Evolutionary conservation across 768 basidiomycete species (phyloP).

Genomic region (Phanerodontia chrysosporium): DNA sequence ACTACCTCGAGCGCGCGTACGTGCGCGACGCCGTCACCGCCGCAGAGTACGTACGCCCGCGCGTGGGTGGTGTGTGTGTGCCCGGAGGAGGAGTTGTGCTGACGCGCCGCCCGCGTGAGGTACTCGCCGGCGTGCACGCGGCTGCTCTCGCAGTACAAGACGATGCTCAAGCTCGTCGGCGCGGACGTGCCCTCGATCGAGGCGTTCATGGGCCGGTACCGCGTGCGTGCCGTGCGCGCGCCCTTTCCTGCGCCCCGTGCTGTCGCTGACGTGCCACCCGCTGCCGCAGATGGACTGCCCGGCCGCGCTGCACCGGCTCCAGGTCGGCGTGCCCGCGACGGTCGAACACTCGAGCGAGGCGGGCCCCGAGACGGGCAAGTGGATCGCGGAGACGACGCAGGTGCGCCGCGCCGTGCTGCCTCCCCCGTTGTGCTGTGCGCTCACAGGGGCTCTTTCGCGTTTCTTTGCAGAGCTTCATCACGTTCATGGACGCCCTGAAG

Average conservation of each 20-base stretch:
- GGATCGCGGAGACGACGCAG: constrained; percentile 97
- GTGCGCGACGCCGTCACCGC: constrained; percentile 89
- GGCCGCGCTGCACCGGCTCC: constrained; percentile 84
- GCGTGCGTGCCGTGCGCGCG: too few species aligned
- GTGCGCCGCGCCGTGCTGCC: constrained; percentile 37
- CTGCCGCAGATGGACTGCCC: constrained; percentile 81
- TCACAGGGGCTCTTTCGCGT: too few species aligned
- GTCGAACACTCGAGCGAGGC: constrained; percentile 93
- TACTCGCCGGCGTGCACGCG: constrained; percentile 96
- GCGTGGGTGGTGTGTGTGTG: background rate
- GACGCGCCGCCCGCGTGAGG: constrained; percentile 48
- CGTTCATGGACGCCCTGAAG: constrained; percentile 97
- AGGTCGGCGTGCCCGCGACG: constrained; percentile 93
- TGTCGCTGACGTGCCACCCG: background rate
- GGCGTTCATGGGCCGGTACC: constrained; percentile 86
- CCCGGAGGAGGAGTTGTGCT: constrained; percentile 23
- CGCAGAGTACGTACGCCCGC: constrained; percentile 67
- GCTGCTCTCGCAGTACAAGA: constrained; percentile 95
- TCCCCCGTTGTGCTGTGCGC: too few species aligned
- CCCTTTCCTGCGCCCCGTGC: too few species aligned
- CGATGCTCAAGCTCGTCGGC: constrained; percentile 92
- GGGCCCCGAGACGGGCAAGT: constrained; percentile 90
- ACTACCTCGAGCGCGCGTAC: constrained; percentile 94
- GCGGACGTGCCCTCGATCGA: constrained; percentile 83
- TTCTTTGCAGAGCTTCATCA: constrained; percentile 87